Evolutionary conservation across 176 grass and related monocot genomes (phyloP), one percentile per base, ranked within the genome.

Genomic region (barley (Hordeum vulgare)): DNA sequence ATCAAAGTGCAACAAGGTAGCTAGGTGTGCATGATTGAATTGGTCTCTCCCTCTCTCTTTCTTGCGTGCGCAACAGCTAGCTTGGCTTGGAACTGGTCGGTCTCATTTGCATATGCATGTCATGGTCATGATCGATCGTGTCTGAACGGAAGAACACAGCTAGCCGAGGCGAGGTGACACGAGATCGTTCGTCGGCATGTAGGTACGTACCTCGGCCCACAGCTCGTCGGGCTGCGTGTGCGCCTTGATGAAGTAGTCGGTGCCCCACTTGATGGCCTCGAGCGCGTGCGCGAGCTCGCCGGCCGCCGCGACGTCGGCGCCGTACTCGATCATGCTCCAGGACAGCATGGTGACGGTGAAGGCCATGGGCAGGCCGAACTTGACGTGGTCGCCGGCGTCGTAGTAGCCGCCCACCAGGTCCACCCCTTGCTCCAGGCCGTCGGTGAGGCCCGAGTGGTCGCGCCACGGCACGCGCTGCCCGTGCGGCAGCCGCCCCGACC

Each of bases 341-440:
- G 94, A 93, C 23, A 96, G 88, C 90, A 96, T 96, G 12, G 94
- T 96, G 33, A 96, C 88, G 39, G 94, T 96, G 78, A 96, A 96
- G 20, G 94, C 94, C 90, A 93, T 96, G 11, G 94, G 94, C 25
- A 96, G 85, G 25, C 94, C 94, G 77, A 96, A 96, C 84, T 96
- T 96, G 73, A 96, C 94, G 26, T 96, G 94, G 54, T 96, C 94
- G 4, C 94, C 94, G 47, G 94, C 94, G 70, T 96, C 94, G 64
- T 96, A 96, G 88, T 96, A 96, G 0, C 94, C 94, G 34, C 94
- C 94, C 9, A 96, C 94, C 60, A 96, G 82, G 84, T 96, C 94
- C 42, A 96, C 93, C 72, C 95, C 92, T 78, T 98, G 90, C 82
- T 98, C 86, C 28, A 98, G 90, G 0, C 95, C 95, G 86, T 98